phyloP scores from a whole-genome alignment of 257 asterid genomes.

The Fraxinus pennsylvanica region DNA sequence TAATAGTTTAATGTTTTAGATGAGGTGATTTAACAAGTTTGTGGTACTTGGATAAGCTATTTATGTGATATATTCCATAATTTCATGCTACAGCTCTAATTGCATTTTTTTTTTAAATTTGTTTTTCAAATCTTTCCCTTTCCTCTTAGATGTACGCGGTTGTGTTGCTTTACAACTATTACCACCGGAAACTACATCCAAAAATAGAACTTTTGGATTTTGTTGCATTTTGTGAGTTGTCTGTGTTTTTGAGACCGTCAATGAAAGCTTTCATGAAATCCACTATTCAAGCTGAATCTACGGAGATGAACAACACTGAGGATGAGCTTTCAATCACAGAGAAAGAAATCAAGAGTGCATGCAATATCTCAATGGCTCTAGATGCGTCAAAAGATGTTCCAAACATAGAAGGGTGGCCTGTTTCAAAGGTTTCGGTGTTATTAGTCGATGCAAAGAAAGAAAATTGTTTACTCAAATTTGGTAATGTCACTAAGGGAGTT shows the following conservation, averaged over 20 bases:
- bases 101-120: constrained; percentile 9
- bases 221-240: constrained; percentile 49
- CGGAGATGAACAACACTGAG: constrained; percentile 25
- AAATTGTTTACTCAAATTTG: constrained; percentile 44
- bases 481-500: constrained; percentile 50
- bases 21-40: too few relatives aligned
- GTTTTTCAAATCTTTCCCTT: constrained; percentile 2
- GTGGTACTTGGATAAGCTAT: too few relatives aligned
- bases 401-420: constrained; percentile 38
- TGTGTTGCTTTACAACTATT: constrained; percentile 80
- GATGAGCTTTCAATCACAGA: constrained; percentile 52
- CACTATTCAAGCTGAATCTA: constrained; percentile 9
- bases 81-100: too few relatives aligned
- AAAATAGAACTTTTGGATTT: constrained; percentile 41
- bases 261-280: constrained; percentile 45
- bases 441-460: constrained; percentile 51
- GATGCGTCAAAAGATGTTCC: constrained; percentile 45
- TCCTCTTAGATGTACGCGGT: constrained; percentile 65
- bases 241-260: constrained; percentile 37
- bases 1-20: too few relatives aligned
- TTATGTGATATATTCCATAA: too few relatives aligned
- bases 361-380: constrained; percentile 48
- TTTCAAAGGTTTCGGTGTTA: constrained; percentile 59
- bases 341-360: constrained; percentile 58
- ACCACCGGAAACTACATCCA: constrained; percentile 55